Conservation (phyloP, 176 grass and related monocot genomes). For the Oryza glaberrima region DNA sequence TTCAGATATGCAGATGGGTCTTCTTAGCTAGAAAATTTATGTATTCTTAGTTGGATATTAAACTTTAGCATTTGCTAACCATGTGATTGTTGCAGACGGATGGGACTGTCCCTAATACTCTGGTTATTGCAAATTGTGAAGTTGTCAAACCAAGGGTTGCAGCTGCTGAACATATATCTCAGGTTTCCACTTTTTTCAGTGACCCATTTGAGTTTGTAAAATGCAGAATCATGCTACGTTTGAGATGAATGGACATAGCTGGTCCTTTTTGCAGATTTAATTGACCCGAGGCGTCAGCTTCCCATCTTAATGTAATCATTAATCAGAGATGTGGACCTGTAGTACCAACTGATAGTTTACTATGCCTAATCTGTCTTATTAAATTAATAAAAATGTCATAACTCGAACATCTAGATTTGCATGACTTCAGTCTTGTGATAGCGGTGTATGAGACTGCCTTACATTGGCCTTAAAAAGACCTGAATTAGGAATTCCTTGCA, state of each 20-base stretch:
- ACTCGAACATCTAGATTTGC: not conserved
- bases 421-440: not conserved
- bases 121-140: conserved; percentile 88
- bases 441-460: not conserved
- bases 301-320: conserved; percentile 7
- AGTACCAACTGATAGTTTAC: not conserved
- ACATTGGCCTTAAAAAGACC: not conserved
- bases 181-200: conserved; percentile 56
- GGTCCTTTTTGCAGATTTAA: conserved; percentile 1
- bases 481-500: conserved; percentile 10
- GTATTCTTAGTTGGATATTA: conserved; percentile 19
- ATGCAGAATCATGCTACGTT: conserved; percentile 13
- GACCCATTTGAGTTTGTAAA: not conserved
- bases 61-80: conserved; percentile 30
- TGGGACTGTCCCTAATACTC: conserved; percentile 76
- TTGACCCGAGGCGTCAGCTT: not conserved
- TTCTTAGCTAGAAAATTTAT: conserved; percentile 1
- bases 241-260: not conserved
- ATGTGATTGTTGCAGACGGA: conserved; percentile 70
- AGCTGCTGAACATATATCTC: conserved; percentile 82
- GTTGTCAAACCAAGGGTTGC: conserved; percentile 84
- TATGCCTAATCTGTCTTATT: not conserved
- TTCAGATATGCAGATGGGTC: not conserved
- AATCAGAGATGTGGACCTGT: not conserved
- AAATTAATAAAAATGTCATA: not conserved